These are phyloP conservation scores for Candida adriatica DNA, from an alignment of 805 yeast genomes.

Conservation along the genomic window DNA sequence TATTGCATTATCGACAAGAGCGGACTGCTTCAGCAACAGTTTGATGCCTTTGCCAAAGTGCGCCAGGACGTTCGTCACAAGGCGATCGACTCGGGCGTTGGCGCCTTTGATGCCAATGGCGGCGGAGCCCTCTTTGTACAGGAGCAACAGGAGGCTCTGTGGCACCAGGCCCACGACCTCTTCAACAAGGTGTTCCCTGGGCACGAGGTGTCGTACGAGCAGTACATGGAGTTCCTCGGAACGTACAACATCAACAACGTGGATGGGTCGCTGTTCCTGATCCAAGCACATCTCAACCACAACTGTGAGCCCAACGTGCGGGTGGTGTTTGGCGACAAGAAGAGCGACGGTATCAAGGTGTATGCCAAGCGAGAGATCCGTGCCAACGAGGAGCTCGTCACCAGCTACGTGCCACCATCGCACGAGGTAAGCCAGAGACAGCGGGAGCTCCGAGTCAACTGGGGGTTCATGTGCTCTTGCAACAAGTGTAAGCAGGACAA, in stretches of 20 bases:
- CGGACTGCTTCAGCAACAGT: constrained; percentile 36
- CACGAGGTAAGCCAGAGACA: constrained; percentile 58
- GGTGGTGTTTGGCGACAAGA: constrained; percentile 38
- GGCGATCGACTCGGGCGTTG: constrained; percentile 46
- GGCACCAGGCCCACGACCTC: constrained; percentile 50
- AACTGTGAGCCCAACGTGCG: constrained; percentile 66
- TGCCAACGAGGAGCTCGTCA: constrained; percentile 60
- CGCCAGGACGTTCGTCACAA: constrained; percentile 59
- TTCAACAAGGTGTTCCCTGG: constrained; percentile 42
- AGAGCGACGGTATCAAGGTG: constrained; percentile 48
- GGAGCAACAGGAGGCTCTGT: constrained; percentile 50
- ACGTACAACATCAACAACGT: constrained; percentile 69
- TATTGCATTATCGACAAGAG: constrained; percentile 32
- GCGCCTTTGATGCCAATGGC: constrained; percentile 36
- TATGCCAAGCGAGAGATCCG: constrained; percentile 51
- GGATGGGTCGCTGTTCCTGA: constrained; percentile 52
- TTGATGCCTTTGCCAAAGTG: constrained; percentile 60
- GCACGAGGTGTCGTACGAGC: constrained; percentile 37
- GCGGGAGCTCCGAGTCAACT: constrained; percentile 58
- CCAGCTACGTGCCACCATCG: constrained; percentile 63
- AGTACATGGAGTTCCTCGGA: constrained; percentile 58
- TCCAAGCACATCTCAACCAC: constrained; percentile 71
- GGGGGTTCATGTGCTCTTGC: constrained; percentile 76
- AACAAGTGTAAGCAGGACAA: constrained; percentile 54
- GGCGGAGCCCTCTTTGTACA: constrained; percentile 48